Evolutionary conservation across 495 filamentous ascomycete species (phyloP).

Genomic region (Annulohypoxylon nitens): DNA sequence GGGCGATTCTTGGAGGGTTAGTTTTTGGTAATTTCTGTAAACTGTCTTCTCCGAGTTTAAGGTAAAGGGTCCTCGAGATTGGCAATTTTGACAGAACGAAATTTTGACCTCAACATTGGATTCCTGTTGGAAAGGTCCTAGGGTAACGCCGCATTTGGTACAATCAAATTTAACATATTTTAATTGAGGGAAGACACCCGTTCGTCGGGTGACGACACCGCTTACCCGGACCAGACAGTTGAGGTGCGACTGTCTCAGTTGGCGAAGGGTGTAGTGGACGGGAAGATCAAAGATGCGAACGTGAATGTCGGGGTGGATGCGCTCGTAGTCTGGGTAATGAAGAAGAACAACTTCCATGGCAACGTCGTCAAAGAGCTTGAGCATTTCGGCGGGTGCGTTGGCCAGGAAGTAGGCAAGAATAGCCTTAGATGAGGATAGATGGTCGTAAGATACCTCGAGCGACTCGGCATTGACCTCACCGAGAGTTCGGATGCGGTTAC

Average conservation of each 20-base stretch:
- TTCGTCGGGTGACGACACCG: slow-evolving; percentile 94
- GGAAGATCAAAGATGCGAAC: slow-evolving; percentile 96
- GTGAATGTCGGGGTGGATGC: slow-evolving; percentile 98
- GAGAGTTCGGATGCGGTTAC: slow-evolving; percentile 89
- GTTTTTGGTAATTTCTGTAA: slow-evolving; percentile 99
- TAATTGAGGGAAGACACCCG: slow-evolving; percentile 97
- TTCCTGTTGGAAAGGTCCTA: slow-evolving; percentile 98
- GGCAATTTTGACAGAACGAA: slow-evolving; percentile 96
- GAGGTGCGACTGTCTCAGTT: slow-evolving; percentile 94
- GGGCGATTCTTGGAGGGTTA: slow-evolving; percentile 97
- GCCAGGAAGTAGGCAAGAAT: slow-evolving; percentile 97
- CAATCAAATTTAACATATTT: slow-evolving; percentile 99
- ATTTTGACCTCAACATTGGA: slow-evolving; percentile 96
- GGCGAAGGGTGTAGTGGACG: slow-evolving; percentile 94
- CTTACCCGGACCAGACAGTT: slow-evolving; percentile 96
- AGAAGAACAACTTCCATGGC: slow-evolving; percentile 95
- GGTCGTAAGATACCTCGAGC: slow-evolving; percentile 94
- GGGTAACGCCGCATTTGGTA: slow-evolving; percentile 87
- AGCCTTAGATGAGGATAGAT: slow-evolving; percentile 90
- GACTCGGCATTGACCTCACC: slow-evolving; percentile 97
- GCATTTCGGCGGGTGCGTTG: slow-evolving; percentile 91
- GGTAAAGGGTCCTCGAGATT: slow-evolving; percentile 94
- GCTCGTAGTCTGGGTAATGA: slow-evolving; percentile 96
- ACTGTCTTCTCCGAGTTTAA: slow-evolving; percentile 98
- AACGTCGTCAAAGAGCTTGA: slow-evolving; percentile 97